A percentile compares a stretch with the other conserved stretches of the same genome.
These are phyloP conservation scores for Exophiala xenobiotica DNA, from an alignment of 2,329 filamentous ascomycete genomes.

Conservation along the genomic window DNA sequence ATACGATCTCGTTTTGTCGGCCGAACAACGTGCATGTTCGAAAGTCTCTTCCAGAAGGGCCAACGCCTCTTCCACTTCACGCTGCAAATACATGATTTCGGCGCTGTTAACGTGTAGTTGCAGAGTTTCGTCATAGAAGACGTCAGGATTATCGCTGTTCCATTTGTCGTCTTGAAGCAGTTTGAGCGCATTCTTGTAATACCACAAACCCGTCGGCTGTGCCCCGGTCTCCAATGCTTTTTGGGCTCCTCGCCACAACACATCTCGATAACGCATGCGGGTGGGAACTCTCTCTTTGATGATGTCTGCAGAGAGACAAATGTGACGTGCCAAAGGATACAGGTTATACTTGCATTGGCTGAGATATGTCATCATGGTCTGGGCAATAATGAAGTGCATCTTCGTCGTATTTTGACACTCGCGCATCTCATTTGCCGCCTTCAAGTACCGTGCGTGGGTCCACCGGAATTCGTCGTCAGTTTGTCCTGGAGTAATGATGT, in stretches of 20 bases:
- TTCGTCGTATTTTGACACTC: slow-evolving; percentile 66
- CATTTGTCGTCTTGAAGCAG: slow-evolving; percentile 80
- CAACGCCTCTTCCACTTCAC: slow-evolving; percentile 66
- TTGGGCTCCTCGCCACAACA: slow-evolving; percentile 76
- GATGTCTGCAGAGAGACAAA: slow-evolving; percentile 72
- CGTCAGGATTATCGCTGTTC: slow-evolving; percentile 67
- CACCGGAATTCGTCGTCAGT: slow-evolving; percentile 86
- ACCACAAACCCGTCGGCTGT: slow-evolving; percentile 75
- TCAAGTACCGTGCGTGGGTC: slow-evolving; percentile 81
- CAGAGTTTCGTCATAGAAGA: slow-evolving; percentile 82
- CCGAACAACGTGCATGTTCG: slow-evolving; percentile 64
- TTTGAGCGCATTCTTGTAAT: slow-evolving; percentile 72
- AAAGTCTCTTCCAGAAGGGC: slow-evolving; percentile 70
- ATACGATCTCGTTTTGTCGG: slow-evolving; percentile 81
- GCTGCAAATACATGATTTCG: slow-evolving; percentile 79
- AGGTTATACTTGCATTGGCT: slow-evolving; percentile 60
- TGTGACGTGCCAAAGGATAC: slow-evolving; percentile 76
- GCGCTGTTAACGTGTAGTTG: slow-evolving; percentile 75
- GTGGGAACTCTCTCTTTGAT: slow-evolving; percentile 65
- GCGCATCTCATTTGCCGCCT: slow-evolving; percentile 68
- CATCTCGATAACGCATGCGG: slow-evolving; percentile 67
- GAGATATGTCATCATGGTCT: slow-evolving; percentile 73
- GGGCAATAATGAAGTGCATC: slow-evolving; percentile 90
- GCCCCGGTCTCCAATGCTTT: slow-evolving; percentile 79
- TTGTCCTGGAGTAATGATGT: slow-evolving; percentile 77